Evolutionary conservation across 2,329 filamentous ascomycete genomes (phyloP).

Genomic region (Pseudogymnoascus verrucosus): DNA sequence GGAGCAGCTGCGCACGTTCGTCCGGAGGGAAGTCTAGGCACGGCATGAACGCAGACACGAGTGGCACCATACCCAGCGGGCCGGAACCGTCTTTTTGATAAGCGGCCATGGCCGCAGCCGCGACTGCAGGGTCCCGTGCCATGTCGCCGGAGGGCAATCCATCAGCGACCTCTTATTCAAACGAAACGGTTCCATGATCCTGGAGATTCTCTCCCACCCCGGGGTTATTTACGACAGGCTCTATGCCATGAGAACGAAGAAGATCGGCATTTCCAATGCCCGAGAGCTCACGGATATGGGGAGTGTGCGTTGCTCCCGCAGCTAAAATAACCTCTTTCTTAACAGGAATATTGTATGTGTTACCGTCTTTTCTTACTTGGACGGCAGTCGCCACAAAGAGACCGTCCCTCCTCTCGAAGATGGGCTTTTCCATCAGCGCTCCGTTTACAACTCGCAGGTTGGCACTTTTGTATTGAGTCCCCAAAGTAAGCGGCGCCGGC

Average conservation of each 20-base stretch:
- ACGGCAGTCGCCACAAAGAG: background rate
- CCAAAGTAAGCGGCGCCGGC: constrained; percentile 21
- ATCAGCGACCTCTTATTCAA: constrained; percentile 11
- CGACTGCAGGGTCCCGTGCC: constrained; percentile 12
- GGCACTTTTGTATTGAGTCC: constrained; percentile 10
- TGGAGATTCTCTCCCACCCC: constrained; percentile 20
- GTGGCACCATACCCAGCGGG: constrained; percentile 12
- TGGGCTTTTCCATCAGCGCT: constrained; percentile 70
- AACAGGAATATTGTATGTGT: constrained; percentile 15
- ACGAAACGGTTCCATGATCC: constrained; percentile 11
- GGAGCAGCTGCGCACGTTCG: constrained; percentile 9
- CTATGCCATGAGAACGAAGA: constrained; percentile 18
- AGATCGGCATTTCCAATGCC: constrained; percentile 22
- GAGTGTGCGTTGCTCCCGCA: constrained; percentile 22
- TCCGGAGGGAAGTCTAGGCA: constrained; percentile 9
- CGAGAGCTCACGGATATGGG: constrained; percentile 28
- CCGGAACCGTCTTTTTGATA: constrained; percentile 14
- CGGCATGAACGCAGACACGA: constrained; percentile 16
- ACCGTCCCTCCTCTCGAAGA: constrained; percentile 10
- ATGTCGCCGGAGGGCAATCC: constrained; percentile 12
- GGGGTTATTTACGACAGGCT: constrained; percentile 15
- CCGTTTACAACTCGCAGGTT: constrained; percentile 81
- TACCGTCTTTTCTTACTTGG: constrained; percentile 11
- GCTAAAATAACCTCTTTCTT: constrained; percentile 24
- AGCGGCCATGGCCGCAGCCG: constrained; percentile 12